A percentile compares a stretch with the other conserved stretches of the same genome.
These are phyloP conservation scores for Stropharia rugosoannulata DNA, from an alignment of 768 basidiomycete species.

Conservation along the genomic window DNA sequence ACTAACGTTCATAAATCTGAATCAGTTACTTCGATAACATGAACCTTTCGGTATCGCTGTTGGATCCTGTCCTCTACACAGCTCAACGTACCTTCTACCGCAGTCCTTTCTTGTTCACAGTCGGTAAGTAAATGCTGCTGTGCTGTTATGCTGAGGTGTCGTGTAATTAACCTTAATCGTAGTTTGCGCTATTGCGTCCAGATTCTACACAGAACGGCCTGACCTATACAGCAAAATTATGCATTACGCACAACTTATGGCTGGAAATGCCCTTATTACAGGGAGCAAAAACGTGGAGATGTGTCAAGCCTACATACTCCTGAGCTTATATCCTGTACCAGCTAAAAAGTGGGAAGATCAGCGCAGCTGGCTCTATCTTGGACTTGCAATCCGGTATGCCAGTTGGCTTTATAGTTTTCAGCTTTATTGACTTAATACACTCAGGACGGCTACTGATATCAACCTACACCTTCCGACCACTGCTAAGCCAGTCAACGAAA, in stretches of 20 bases:
- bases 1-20: constrained; percentile 9
- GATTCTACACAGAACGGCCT: constrained; percentile 72
- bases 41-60: constrained; percentile 74
- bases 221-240: constrained; percentile 70
- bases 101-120: constrained; percentile 90
- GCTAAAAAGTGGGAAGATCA: constrained; percentile 87
- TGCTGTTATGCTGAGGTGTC: neutral
- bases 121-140: constrained; percentile 54
- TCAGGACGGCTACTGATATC: constrained; percentile 83
- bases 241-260: constrained; percentile 74
- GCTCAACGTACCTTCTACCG: constrained; percentile 78
- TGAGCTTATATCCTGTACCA: constrained; percentile 77
- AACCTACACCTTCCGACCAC: constrained; percentile 81
- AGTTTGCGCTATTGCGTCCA: constrained; percentile 89
- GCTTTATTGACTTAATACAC: neutral
- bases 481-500: constrained; percentile 74
- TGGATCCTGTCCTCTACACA: constrained; percentile 84
- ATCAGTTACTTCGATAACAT: constrained; percentile 74
- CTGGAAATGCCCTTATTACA: constrained; percentile 72
- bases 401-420: constrained; percentile 10
- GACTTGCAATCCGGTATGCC: constrained; percentile 77
- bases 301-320: constrained; percentile 78
- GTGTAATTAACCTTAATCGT: neutral
- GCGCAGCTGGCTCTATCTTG: constrained; percentile 86
- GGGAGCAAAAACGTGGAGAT: constrained; percentile 84